Percentiles rank a stretch among this genome's conserved stretches.
Evolutionary conservation across 2,329 filamentous ascomycete genomes (phyloP).

Genomic region (Cercospora citrullina): DNA sequence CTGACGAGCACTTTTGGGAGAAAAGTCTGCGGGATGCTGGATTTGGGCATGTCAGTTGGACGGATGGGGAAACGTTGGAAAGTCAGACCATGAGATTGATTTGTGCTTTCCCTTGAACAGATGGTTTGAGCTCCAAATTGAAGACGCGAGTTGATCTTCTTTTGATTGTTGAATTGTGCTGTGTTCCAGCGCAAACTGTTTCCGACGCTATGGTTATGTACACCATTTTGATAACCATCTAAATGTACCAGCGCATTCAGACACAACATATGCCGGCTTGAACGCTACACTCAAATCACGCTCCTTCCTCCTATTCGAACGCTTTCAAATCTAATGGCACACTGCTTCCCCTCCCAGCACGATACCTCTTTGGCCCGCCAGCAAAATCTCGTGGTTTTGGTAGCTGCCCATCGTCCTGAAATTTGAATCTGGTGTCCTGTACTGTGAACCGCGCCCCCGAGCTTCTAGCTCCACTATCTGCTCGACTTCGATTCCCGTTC

Average conservation of each 20-base stretch:
- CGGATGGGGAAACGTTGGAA: conserved; percentile 31
- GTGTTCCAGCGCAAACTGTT: not conserved
- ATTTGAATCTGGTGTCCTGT: conserved; percentile 76
- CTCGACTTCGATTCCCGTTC: conserved; percentile 39
- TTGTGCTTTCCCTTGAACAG: conserved; percentile 5
- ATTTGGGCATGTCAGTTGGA: conserved; percentile 41
- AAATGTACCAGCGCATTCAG: not conserved
- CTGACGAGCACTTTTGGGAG: conserved; percentile 22
- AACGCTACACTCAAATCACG: conserved; percentile 15
- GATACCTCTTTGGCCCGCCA: conserved; percentile 74
- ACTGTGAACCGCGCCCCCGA: conserved; percentile 32
- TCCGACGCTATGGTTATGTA: not conserved
- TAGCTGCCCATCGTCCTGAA: conserved; percentile 76
- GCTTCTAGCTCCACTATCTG: conserved; percentile 26
- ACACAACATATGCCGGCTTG: conserved; percentile 10
- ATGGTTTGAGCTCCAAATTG: not conserved
- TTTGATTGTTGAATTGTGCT: not conserved
- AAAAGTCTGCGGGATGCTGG: conserved; percentile 34
- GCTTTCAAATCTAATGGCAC: conserved; percentile 81
- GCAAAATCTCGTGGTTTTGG: conserved; percentile 82
- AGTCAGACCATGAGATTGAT: conserved; percentile 13
- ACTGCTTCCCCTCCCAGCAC: conserved; percentile 89
- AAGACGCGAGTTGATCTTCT: not conserved
- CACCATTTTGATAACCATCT: not conserved
- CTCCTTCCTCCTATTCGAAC: conserved; percentile 44